These are phyloP conservation scores for Sarcodon aspratus DNA, from an alignment of 768 basidiomycete genomes.

Conservation along the genomic window DNA sequence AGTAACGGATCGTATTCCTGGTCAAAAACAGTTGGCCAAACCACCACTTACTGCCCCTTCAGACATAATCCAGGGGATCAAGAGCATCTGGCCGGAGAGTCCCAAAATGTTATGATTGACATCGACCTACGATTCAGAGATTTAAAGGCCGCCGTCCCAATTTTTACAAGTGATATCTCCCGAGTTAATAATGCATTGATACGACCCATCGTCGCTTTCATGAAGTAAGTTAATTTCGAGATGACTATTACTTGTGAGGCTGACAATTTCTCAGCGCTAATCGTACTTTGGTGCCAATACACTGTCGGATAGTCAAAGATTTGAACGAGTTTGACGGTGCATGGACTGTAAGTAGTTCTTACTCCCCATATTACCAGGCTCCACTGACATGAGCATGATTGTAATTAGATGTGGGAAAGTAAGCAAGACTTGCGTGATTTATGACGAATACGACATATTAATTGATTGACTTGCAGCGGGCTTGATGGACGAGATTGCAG, in stretches of 20 bases:
- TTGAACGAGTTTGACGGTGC: conserved; percentile 87
- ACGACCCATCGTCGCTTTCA: conserved; percentile 94
- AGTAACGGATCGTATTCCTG: conserved; percentile 63
- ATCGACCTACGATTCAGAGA: conserved; percentile 93
- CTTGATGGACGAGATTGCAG: conserved; percentile 80
- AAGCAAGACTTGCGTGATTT: conserved; percentile 16
- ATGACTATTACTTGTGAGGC: conserved; percentile 1
- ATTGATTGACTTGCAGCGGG: conserved; percentile 45
- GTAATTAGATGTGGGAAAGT: conserved; percentile 84
- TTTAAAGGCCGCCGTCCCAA: conserved; percentile 88
- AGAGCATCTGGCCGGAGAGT: conserved; percentile 17
- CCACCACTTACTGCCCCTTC: conserved; percentile 73
- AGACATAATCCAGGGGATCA: conserved; percentile 22
- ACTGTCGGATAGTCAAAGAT: conserved; percentile 78
- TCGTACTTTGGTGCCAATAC: conserved; percentile 88
- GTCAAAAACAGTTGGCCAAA: conserved; percentile 77
- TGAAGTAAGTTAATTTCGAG: conserved; percentile 57
- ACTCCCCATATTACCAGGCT: conserved; percentile 1
- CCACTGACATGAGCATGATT: conserved; percentile 8
- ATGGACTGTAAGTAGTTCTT: conserved; percentile 67
- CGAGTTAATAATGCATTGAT: conserved; percentile 90
- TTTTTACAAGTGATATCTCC: conserved; percentile 81
- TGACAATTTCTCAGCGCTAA: conserved; percentile 55
- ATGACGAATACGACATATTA: conserved; percentile 2
- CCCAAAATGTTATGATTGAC: conserved; percentile 52